Evolutionary conservation across 2,329 filamentous ascomycete species (phyloP).

Genomic region (Alternaria viburni): DNA sequence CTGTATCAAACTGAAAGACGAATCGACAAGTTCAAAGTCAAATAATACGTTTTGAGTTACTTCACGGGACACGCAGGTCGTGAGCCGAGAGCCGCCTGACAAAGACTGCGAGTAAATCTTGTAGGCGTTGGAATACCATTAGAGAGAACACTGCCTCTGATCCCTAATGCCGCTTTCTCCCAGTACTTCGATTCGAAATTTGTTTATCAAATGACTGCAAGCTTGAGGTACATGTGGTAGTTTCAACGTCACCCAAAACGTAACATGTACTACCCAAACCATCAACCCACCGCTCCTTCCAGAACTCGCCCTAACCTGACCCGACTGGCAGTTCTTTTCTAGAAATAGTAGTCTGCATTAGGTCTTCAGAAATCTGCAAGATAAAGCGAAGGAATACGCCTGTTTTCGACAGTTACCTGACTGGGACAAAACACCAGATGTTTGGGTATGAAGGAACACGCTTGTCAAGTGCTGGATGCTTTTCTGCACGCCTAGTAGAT

Average conservation of each 20-base stretch:
- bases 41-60: neutral
- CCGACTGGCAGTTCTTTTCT: neutral
- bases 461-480: neutral
- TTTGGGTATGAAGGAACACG: neutral
- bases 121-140: neutral
- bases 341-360: neutral
- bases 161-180: too few species aligned
- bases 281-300: neutral
- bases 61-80: neutral
- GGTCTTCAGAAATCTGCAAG: neutral
- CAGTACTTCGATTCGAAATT: neutral
- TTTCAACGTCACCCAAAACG: neutral
- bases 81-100: neutral
- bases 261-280: neutral
- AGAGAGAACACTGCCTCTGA: neutral
- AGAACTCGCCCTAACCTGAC: neutral
- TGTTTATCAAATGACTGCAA: neutral
- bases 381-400: conserved; percentile 13
- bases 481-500: conserved; percentile 1
- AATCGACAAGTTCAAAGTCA: neutral
- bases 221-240: neutral
- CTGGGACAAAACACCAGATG: neutral
- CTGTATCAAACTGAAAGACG: neutral
- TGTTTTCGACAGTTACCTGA: conserved; percentile 9
- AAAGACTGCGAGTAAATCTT: too few species aligned